Evolutionary conservation across 805 yeast genomes (phyloP).

Genomic region (Candida koratica): DNA sequence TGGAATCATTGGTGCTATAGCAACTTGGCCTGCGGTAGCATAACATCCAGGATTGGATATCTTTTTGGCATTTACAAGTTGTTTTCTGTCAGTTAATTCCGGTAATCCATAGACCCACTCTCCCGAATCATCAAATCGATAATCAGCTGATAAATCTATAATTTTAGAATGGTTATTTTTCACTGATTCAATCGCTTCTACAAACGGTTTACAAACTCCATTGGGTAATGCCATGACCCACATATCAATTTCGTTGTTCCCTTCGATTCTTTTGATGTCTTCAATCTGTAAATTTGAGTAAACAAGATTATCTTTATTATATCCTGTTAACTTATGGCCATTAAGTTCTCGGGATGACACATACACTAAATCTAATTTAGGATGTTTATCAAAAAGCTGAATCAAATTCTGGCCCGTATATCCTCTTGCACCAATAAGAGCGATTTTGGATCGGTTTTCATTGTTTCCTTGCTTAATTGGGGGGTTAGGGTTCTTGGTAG

Average conservation of each 20-base stretch:
- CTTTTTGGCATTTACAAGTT: constrained; percentile 66
- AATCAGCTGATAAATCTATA: constrained; percentile 92
- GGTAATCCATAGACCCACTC: constrained; percentile 96
- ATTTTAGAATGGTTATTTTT: constrained; percentile 69
- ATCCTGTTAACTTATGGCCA: constrained; percentile 84
- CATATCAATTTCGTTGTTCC: constrained; percentile 74
- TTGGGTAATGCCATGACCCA: constrained; percentile 99
- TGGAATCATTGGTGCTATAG: constrained; percentile 80
- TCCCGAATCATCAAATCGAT: constrained; percentile 83
- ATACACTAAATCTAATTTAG: constrained; percentile 80
- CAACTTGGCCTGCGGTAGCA: constrained; percentile 94
- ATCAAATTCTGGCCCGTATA: constrained; percentile 93
- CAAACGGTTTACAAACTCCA: constrained; percentile 90
- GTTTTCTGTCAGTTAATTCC: constrained; percentile 69
- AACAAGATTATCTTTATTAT: constrained; percentile 71
- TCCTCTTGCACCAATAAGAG: constrained; percentile 97
- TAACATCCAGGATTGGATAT: constrained; percentile 98
- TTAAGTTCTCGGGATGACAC: constrained; percentile 93
- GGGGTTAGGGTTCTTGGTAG: constrained; percentile 56
- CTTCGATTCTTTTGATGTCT: constrained; percentile 77
- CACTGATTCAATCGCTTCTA: constrained; percentile 70
- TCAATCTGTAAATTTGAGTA: constrained; percentile 86
- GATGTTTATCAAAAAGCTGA: constrained; percentile 80
- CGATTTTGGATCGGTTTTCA: constrained; percentile 65
- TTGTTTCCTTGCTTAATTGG: constrained; percentile 65